Conservation (phyloP, 306 rosid genomes). For the Datisca glomerata region DNA sequence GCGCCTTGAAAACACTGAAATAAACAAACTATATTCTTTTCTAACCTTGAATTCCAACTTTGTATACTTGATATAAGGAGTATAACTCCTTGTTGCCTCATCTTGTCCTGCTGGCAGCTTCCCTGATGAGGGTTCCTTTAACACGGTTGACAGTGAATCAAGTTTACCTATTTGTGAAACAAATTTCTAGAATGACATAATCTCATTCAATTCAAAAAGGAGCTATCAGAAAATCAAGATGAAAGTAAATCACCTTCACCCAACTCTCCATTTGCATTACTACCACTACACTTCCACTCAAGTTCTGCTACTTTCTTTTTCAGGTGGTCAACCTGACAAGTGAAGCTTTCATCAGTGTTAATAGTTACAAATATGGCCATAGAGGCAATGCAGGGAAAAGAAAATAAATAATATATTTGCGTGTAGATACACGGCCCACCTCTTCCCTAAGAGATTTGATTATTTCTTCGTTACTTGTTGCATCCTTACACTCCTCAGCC, state of each 20-base stretch:
- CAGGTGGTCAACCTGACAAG: conserved; percentile 52
- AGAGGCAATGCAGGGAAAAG: conserved; percentile 6
- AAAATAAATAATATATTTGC: not conserved
- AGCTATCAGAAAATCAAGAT: too few species aligned
- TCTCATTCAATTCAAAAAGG: too few species aligned
- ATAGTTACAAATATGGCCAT: not conserved
- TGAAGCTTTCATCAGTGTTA: conserved; percentile 7
- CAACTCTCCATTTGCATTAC: conserved; percentile 17
- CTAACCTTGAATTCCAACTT: conserved; percentile 87
- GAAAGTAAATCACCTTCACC: conserved; percentile 53
- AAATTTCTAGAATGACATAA: too few species aligned
- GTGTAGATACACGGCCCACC: conserved; percentile 34
- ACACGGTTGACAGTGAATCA: too few species aligned
- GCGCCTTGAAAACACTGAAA: not conserved
- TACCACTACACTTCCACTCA: conserved; percentile 30
- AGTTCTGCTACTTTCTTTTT: conserved; percentile 46
- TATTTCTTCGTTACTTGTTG: conserved; percentile 32
- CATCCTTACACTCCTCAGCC: conserved; percentile 20
- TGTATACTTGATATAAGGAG: conserved; percentile 66
- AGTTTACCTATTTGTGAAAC: too few species aligned
- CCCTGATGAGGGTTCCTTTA: conserved; percentile 25
- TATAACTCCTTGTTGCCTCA: conserved; percentile 34
- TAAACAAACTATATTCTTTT: conserved; percentile 6
- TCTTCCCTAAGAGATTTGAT: conserved; percentile 59
- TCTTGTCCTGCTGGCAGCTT: conserved; percentile 33